Evolutionary conservation across 257 asterid species (phyloP).

Genomic region (Capsicum rhomboideum): DNA sequence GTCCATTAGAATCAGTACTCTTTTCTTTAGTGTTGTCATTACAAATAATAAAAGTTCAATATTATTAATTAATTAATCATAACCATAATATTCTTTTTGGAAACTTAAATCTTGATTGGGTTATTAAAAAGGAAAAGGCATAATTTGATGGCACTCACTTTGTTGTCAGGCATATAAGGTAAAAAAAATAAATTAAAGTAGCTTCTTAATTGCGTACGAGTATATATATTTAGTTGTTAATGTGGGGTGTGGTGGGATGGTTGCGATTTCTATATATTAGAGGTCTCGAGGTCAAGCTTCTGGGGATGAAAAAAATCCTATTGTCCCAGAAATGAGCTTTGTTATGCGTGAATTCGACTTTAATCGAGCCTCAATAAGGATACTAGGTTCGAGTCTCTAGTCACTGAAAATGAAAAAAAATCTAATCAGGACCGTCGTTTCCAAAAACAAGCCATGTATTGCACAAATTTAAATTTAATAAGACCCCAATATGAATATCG

Average conservation of each 20-base stretch:
- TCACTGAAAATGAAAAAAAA: too few species aligned
- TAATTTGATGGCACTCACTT: constrained; percentile 4
- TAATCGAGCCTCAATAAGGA: too few species aligned
- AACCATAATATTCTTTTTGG: neutral
- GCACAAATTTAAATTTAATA: neutral
- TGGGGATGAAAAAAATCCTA: neutral
- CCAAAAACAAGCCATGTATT: too few species aligned
- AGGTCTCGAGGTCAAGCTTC: neutral
- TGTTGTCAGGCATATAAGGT: neutral
- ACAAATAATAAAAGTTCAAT: neutral
- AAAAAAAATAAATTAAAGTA: neutral
- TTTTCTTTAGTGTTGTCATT: constrained; percentile 1
- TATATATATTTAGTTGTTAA: neutral
- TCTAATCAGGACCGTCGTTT: too few species aligned
- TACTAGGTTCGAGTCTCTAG: too few species aligned
- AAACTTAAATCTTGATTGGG: constrained; percentile 1
- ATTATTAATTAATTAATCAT: neutral
- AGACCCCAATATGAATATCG: neutral
- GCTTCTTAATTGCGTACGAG: neutral
- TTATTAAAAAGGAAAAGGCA: neutral
- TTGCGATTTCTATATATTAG: too few species aligned
- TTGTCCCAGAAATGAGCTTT: neutral
- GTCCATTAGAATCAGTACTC: neutral
- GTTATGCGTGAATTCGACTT: too few species aligned
- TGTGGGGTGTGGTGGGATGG: too few species aligned